A percentile compares a stretch with the other conserved stretches of the same genome.
phyloP scores from a whole-genome alignment of 2,329 filamentous ascomycete species.

The Cercospora berteroae region DNA sequence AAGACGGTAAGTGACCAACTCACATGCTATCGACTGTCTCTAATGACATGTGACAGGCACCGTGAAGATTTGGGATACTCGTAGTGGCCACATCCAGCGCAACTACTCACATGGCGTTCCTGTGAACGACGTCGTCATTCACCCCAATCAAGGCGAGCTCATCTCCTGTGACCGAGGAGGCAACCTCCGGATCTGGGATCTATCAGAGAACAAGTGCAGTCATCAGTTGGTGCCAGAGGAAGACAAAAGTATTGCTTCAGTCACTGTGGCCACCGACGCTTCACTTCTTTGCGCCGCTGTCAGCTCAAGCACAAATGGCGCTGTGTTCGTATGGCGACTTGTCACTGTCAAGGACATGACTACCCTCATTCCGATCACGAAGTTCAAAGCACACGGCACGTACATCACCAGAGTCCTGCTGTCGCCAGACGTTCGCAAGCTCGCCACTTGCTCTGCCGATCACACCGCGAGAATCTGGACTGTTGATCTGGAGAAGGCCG shows the following conservation, averaged over 20 bases:
- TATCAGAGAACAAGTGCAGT: conserved; percentile 94
- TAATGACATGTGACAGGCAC: conserved; percentile 48
- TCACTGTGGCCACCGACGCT: conserved; percentile 93
- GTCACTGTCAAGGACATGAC: conserved; percentile 79
- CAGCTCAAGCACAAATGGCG: conserved; percentile 84
- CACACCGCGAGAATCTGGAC: conserved; percentile 97
- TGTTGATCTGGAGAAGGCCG: conserved; percentile 60
- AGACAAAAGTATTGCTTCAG: conserved; percentile 87
- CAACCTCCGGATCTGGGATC: conserved; percentile 91
- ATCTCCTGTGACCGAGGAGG: conserved; percentile 93
- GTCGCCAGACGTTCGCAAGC: conserved; percentile 88
- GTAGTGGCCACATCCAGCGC: conserved; percentile 79
- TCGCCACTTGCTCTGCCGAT: conserved; percentile 90
- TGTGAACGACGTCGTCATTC: conserved; percentile 98
- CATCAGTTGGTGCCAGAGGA: conserved; percentile 96
- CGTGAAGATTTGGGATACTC: conserved; percentile 95
- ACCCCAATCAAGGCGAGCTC: conserved; percentile 96
- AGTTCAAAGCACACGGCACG: conserved; percentile 85
- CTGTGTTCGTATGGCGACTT: conserved; percentile 96
- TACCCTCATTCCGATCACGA: conserved; percentile 79
- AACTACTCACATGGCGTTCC: conserved; percentile 88
- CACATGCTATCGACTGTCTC: not conserved
- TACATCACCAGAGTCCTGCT: conserved; percentile 91
- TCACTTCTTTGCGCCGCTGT: conserved; percentile 75
- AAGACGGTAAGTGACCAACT: conserved; percentile 62